Evolutionary conservation across 2,329 filamentous ascomycete species (phyloP).

Genomic region (Epicoccum sorghinum): DNA sequence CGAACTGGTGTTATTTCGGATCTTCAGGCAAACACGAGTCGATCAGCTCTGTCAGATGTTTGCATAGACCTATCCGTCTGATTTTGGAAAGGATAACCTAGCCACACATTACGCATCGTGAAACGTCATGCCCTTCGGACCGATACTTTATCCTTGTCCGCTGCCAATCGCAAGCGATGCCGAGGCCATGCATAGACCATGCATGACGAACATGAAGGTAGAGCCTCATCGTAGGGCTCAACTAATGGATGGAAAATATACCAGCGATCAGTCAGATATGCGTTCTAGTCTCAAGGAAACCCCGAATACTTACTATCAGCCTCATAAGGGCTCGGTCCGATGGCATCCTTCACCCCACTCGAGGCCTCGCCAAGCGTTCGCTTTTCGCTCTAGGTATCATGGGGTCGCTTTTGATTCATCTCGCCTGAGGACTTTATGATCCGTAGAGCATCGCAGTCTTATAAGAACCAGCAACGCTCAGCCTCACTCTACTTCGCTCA

Average conservation of each 20-base stretch:
- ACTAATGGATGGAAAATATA: neutral
- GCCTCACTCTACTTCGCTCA: too few species aligned
- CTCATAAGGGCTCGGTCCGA: constrained; percentile 12
- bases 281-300: neutral
- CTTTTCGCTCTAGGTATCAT: neutral
- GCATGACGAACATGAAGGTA: neutral
- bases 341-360: constrained; percentile 6
- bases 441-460: neutral
- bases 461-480: constrained; percentile 10
- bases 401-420: neutral
- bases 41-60: neutral
- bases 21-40: constrained; percentile 8
- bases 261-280: neutral
- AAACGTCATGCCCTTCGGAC: constrained; percentile 11
- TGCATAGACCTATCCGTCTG: neutral
- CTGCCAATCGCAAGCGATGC: constrained; percentile 1
- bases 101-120: neutral
- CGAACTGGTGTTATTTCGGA: constrained; percentile 17
- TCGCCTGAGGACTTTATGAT: neutral
- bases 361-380: constrained; percentile 13
- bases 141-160: neutral
- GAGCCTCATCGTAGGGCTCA: neutral
- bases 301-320: neutral
- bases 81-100: neutral
- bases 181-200: constrained; percentile 1